Evolutionary conservation across 2,329 filamentous ascomycete genomes (phyloP).

Genomic region (Neoscytalidium dimidiatum): DNA sequence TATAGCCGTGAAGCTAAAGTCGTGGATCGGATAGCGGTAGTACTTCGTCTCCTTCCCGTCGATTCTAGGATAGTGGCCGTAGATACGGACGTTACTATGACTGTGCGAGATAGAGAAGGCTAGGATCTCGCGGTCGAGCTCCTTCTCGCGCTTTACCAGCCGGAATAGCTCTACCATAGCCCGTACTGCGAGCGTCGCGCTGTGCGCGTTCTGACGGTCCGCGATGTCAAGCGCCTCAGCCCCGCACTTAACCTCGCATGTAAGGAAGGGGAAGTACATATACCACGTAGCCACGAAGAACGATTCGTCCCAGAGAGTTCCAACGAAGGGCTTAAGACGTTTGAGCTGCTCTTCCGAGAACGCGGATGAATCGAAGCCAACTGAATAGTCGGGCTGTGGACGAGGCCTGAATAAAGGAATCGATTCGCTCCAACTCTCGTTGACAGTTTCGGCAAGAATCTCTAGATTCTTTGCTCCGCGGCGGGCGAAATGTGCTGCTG

Average conservation of each 20-base stretch:
- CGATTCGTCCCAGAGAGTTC: constrained; percentile 12
- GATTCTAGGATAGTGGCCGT: constrained; percentile 21
- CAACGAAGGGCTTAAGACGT: constrained; percentile 25
- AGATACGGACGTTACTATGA: neutral
- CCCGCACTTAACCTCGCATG: constrained; percentile 26
- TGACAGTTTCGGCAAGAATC: constrained; percentile 42
- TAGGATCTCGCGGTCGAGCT: neutral
- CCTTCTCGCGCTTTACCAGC: constrained; percentile 4
- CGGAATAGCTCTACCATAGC: neutral
- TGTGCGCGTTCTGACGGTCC: constrained; percentile 27
- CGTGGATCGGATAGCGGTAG: constrained; percentile 7
- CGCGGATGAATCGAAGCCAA: neutral
- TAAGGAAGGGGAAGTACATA: constrained; percentile 24
- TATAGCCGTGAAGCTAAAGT: neutral
- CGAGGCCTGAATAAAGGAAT: constrained; percentile 31
- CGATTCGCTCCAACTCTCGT: constrained; percentile 47
- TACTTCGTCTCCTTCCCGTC: constrained; percentile 18
- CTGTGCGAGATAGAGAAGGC: constrained; percentile 13
- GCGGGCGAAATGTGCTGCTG: neutral
- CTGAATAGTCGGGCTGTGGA: neutral
- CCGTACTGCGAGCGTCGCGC: constrained; percentile 6
- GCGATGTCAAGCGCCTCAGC: constrained; percentile 24
- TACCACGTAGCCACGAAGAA: constrained; percentile 17
- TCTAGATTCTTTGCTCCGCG: constrained; percentile 19
- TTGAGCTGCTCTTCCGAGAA: too few relatives aligned